Evolutionary conservation across 352 stramenopile species (phyloP).

Genomic region (Aphanomyces stellatus): DNA sequence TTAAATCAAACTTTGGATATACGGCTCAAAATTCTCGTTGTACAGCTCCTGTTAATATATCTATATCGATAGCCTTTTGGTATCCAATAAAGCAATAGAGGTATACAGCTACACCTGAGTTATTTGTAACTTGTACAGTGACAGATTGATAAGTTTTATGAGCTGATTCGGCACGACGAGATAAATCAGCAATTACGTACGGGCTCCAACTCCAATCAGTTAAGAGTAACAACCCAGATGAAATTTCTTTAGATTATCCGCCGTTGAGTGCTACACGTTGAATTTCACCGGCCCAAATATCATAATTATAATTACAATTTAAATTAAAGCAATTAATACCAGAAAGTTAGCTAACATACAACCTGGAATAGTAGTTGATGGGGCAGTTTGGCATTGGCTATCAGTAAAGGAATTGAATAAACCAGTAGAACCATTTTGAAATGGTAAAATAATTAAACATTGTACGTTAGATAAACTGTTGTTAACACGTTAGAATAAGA

Average conservation of each 20-base stretch:
- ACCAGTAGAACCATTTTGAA: neutral
- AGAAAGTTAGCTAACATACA: neutral
- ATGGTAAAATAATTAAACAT: neutral
- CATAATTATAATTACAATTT: neutral
- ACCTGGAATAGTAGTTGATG: neutral
- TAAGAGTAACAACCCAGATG: neutral
- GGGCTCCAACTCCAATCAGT: neutral
- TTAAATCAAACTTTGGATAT: no score
- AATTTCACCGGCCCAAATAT: neutral
- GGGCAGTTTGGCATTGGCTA: neutral
- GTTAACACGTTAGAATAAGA: neutral
- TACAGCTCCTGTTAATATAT: neutral
- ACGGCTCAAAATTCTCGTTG: no score
- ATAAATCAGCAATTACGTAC: neutral
- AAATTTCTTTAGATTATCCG: neutral
- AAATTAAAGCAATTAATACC: neutral
- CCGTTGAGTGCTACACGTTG: neutral
- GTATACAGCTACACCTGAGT: neutral
- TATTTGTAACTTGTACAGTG: neutral
- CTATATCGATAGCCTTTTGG: neutral
- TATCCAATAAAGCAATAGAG: neutral
- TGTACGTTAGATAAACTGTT: neutral
- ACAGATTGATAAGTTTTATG: neutral
- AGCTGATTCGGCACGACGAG: neutral
- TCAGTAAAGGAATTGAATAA: neutral